Conservation (phyloP, 768 basidiomycete genomes). For the Dioszegia aurantiaca region DNA sequence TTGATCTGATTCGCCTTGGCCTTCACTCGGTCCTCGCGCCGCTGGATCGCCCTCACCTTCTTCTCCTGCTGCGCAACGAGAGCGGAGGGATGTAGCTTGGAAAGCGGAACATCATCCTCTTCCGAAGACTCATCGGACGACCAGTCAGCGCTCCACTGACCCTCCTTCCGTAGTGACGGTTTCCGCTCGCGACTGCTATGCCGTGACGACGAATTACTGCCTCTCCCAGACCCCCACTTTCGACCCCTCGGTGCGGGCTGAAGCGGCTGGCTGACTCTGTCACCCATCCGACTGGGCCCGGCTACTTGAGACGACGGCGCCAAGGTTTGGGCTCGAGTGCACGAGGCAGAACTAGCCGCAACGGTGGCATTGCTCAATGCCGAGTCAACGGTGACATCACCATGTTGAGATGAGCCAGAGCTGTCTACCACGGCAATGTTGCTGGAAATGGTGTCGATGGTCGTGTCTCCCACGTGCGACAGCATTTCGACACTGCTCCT, state of each 20-base stretch:
- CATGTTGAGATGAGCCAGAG: neutral
- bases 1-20: slow-evolving; percentile 13
- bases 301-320: neutral
- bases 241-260: neutral
- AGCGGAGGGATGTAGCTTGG: slow-evolving; percentile 43
- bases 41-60: slow-evolving; percentile 12
- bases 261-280: slow-evolving; percentile 5
- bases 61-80: slow-evolving; percentile 29
- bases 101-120: slow-evolving; percentile 41
- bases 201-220: slow-evolving; percentile 18
- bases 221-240: slow-evolving; percentile 1
- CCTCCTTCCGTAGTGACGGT: slow-evolving; percentile 4
- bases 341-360: neutral
- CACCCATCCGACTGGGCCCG: slow-evolving; percentile 5
- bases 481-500: neutral
- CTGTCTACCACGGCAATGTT: neutral
- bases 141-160: slow-evolving; percentile 1
- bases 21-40: slow-evolving; percentile 12
- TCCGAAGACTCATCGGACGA: slow-evolving; percentile 15
- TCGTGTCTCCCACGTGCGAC: slow-evolving; percentile 2
- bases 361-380: neutral
- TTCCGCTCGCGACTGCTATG: slow-evolving; percentile 14
- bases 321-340: slow-evolving; percentile 6
- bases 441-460: neutral
- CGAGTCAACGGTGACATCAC: slow-evolving; percentile 3